Conservation (phyloP, 2,329 filamentous ascomycete species). For the Aspergillus oerlinghausenensis region DNA sequence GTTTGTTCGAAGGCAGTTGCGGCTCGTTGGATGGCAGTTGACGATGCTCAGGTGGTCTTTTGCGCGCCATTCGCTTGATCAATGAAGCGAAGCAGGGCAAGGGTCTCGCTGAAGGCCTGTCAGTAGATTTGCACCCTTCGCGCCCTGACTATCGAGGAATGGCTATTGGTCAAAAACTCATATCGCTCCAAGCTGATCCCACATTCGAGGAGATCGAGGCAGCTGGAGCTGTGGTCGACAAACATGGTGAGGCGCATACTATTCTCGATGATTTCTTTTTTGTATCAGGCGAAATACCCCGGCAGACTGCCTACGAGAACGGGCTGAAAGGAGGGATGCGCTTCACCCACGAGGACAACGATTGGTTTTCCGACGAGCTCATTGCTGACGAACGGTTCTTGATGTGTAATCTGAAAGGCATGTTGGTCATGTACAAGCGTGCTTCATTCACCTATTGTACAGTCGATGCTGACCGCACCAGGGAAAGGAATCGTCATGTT, state of each 20-base stretch:
- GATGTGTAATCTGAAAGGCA: constrained; percentile 51
- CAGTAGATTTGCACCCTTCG: constrained; percentile 50
- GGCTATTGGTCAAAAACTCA: constrained; percentile 34
- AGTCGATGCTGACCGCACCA: constrained; percentile 14
- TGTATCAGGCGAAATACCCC: constrained; percentile 51
- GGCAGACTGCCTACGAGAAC: constrained; percentile 47
- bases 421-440: neutral
- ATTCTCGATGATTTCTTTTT: constrained; percentile 50
- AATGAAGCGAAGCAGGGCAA: constrained; percentile 35
- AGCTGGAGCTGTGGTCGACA: constrained; percentile 40
- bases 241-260: constrained; percentile 39
- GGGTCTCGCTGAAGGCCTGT: constrained; percentile 23
- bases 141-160: constrained; percentile 51
- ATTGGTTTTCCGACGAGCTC: constrained; percentile 47
- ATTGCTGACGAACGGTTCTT: constrained; percentile 52
- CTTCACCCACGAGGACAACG: constrained; percentile 35
- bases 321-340: constrained; percentile 45
- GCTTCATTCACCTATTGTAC: neutral
- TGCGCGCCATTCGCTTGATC: constrained; percentile 47
- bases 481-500: constrained; percentile 52
- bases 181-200: constrained; percentile 52
- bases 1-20: constrained; percentile 20
- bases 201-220: constrained; percentile 45
- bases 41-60: constrained; percentile 42
- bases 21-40: neutral